phyloP scores from a whole-genome alignment of 345 rosid genomes.

The Eucalyptus regnans region DNA sequence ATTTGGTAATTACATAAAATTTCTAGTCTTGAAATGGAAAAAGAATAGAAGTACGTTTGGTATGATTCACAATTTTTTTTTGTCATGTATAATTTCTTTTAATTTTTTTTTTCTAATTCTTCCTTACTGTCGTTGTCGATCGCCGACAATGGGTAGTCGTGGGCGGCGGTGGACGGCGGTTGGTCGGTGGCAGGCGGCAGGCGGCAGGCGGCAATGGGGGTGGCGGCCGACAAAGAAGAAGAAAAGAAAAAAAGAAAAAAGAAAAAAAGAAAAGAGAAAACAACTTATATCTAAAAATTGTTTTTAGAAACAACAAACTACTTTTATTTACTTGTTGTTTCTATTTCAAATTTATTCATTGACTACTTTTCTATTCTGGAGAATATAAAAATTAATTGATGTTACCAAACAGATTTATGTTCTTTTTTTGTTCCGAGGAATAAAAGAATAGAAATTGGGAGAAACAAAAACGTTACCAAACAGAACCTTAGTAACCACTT shows the following conservation, averaged over 20 bases:
- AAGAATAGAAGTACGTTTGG: fast-evolving
- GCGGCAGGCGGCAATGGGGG: fast-evolving
- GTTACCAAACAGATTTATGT: fast-evolving
- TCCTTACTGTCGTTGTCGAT: fast-evolving
- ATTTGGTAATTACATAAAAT: fast-evolving
- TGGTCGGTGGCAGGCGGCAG: fast-evolving
- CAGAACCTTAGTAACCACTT: fast-evolving
- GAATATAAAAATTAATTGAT: no score
- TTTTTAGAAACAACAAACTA: fast-evolving
- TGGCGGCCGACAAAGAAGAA: fast-evolving
- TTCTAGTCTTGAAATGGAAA: fast-evolving
- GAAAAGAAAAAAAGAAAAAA: no score
- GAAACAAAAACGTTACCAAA: fast-evolving
- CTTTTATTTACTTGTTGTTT: fast-evolving
- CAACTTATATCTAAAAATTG: fast-evolving
- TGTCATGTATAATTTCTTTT: no score
- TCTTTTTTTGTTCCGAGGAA: fast-evolving
- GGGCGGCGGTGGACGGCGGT: fast-evolving
- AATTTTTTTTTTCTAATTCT: fast-evolving
- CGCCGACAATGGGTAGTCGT: fast-evolving
- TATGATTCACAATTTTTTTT: fast-evolving
- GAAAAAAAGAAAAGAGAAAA: no score
- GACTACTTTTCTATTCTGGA: fast-evolving
- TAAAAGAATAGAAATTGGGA: fast-evolving
- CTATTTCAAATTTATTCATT: fast-evolving